Percentiles rank a stretch among this genome's conserved stretches.
These are phyloP conservation scores for Cutaneotrichosporon sp. DNA, from an alignment of 1,284 basidiomycete species.

Conservation along the genomic window DNA sequence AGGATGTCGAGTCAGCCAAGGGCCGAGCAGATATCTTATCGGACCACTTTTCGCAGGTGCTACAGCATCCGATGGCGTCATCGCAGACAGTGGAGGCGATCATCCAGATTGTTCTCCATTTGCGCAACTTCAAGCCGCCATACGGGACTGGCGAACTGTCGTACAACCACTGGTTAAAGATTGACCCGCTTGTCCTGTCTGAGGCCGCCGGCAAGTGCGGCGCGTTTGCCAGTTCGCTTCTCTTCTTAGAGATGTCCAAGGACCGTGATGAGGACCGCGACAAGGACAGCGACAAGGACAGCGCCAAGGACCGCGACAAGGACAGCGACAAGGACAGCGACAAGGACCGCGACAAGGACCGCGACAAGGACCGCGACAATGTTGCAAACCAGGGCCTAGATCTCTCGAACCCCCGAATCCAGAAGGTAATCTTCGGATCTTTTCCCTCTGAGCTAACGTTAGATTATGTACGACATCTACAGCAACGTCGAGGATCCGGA, in stretches of 20 bases:
- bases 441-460: slow-evolving; percentile 12
- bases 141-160: slow-evolving; percentile 56
- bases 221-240: slow-evolving; percentile 78
- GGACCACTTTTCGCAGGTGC: slow-evolving; percentile 56
- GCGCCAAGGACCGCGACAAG: too few relatives aligned
- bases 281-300: too few relatives aligned
- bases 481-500: slow-evolving; percentile 94
- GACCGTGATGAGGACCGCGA: slow-evolving; percentile 48
- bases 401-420: slow-evolving; percentile 17
- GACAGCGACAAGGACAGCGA: too few relatives aligned
- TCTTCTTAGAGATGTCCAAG: slow-evolving; percentile 78
- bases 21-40: slow-evolving; percentile 51
- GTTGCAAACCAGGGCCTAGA: slow-evolving; percentile 16
- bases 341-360: too few relatives aligned
- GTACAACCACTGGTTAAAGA: slow-evolving; percentile 75
- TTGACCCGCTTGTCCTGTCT: slow-evolving; percentile 70
- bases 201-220: slow-evolving; percentile 70
- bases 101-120: slow-evolving; percentile 72
- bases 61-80: slow-evolving; percentile 21
- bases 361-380: slow-evolving; percentile 53
- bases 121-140: slow-evolving; percentile 62
- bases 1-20: slow-evolving; percentile 1
- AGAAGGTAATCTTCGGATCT: slow-evolving; percentile 25
- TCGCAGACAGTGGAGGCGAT: slow-evolving; percentile 52
- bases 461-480: slow-evolving; percentile 83